These are phyloP conservation scores for Entamoeba nuttalli DNA, from an alignment of 208 protist species.

Conservation along the genomic window DNA sequence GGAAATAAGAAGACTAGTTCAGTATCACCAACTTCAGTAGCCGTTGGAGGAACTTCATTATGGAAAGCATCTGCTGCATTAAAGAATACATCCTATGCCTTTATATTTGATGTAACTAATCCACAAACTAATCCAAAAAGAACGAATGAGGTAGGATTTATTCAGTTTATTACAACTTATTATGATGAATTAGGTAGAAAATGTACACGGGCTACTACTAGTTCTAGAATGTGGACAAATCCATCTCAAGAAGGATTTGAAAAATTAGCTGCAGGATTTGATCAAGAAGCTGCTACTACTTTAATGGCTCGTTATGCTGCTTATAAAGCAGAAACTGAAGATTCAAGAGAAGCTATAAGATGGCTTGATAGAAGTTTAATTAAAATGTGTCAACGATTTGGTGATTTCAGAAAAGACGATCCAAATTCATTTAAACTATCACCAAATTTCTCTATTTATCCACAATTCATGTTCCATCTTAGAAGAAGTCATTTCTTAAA, in stretches of 20 bases:
- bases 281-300: conserved; percentile 19
- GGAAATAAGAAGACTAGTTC: neutral
- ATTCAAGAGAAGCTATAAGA: neutral
- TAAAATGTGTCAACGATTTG: neutral
- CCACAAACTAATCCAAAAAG: neutral
- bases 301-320: conserved; percentile 15
- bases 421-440: conserved; percentile 4
- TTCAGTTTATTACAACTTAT: conserved; percentile 14
- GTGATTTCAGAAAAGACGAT: neutral
- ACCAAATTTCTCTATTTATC: conserved; percentile 13
- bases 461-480: conserved; percentile 28
- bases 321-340: conserved; percentile 9
- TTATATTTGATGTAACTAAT: conserved; percentile 5
- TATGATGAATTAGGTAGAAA: neutral
- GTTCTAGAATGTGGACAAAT: neutral
- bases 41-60: neutral
- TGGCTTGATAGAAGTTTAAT: conserved; percentile 26
- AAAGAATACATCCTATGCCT: neutral
- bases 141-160: neutral
- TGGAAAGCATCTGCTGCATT: neutral
- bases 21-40: neutral
- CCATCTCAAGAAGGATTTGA: neutral
- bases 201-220: conserved; percentile 8
- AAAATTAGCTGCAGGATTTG: conserved; percentile 6
- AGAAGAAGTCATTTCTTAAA: conserved; percentile 9